Evolutionary conservation across 352 stramenopile species (phyloP).

Genomic region (Phytopythium aichiense): DNA sequence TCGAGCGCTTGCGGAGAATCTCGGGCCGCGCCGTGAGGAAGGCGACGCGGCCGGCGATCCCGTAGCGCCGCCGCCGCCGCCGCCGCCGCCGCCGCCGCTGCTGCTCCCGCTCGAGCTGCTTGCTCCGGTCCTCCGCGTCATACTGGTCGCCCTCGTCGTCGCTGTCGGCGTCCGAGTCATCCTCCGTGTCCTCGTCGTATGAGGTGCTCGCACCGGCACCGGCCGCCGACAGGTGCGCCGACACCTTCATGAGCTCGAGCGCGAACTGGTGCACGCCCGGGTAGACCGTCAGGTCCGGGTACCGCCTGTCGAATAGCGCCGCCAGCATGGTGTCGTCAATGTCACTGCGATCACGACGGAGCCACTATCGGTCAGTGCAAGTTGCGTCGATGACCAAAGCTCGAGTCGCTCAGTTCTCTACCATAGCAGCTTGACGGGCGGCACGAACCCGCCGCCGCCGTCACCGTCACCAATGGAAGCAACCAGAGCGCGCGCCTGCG

Average conservation of each 20-base stretch:
- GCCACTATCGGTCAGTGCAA: neutral
- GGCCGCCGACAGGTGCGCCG: constrained; percentile 12
- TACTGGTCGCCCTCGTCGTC: constrained; percentile 22
- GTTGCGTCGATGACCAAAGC: neutral
- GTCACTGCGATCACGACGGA: constrained; percentile 31
- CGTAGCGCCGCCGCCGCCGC: neutral
- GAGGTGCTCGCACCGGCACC: neutral
- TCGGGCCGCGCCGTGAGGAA: constrained; percentile 77
- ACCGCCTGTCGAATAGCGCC: constrained; percentile 73
- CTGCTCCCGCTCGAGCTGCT: constrained; percentile 1
- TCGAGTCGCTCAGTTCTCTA: constrained; percentile 12
- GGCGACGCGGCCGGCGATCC: constrained; percentile 41
- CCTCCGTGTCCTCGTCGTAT: constrained; percentile 12
- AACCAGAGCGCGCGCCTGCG: constrained; percentile 31
- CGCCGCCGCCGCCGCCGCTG: neutral
- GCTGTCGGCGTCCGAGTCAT: constrained; percentile 17
- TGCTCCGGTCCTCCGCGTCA: neutral
- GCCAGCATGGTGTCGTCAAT: constrained; percentile 82
- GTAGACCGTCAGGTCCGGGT: constrained; percentile 80
- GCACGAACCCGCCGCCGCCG: constrained; percentile 24
- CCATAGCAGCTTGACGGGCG: constrained; percentile 69
- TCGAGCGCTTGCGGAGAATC: constrained; percentile 57
- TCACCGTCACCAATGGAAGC: neutral
- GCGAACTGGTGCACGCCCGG: constrained; percentile 81
- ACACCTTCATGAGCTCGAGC: constrained; percentile 56